A percentile compares a stretch with the other conserved stretches of the same genome.
phyloP scores from a whole-genome alignment of 2,329 filamentous ascomycete species.

The Sclerotinia spermophila region DNA sequence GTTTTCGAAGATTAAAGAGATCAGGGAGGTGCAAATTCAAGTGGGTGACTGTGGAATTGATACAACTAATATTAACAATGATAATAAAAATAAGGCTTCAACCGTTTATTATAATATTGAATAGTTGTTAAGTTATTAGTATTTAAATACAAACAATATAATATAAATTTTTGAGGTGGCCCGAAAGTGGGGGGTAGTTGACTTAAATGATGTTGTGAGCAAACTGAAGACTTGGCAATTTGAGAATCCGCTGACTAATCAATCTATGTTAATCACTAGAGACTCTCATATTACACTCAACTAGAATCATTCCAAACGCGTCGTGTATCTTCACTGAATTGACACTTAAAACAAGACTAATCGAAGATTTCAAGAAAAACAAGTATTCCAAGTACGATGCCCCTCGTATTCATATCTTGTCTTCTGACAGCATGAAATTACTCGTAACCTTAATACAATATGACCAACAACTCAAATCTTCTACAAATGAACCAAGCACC shows the following conservation, averaged over 20 bases:
- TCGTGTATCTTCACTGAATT: background rate
- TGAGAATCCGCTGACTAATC: background rate
- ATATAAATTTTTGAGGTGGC: no score
- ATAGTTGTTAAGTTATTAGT: no score
- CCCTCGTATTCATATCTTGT: background rate
- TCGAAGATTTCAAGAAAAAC: rapidly evolving
- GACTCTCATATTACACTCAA: background rate
- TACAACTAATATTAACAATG: no score
- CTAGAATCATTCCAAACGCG: background rate
- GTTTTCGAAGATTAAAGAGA: no score
- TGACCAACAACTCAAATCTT: background rate
- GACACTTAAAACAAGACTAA: background rate
- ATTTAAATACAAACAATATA: no score
- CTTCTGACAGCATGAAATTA: background rate
- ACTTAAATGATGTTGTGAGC: background rate
- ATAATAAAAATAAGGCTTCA: no score
- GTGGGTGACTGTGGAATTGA: no score
- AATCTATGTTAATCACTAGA: background rate
- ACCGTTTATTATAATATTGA: no score
- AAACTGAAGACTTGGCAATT: background rate
- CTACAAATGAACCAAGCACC: background rate
- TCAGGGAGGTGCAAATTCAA: no score
- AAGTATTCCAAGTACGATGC: background rate
- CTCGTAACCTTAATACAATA: background rate
- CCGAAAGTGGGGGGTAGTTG: no score